phyloP scores from a whole-genome alignment of 2,329 filamentous ascomycete species.

The Blastomyces percursus region DNA sequence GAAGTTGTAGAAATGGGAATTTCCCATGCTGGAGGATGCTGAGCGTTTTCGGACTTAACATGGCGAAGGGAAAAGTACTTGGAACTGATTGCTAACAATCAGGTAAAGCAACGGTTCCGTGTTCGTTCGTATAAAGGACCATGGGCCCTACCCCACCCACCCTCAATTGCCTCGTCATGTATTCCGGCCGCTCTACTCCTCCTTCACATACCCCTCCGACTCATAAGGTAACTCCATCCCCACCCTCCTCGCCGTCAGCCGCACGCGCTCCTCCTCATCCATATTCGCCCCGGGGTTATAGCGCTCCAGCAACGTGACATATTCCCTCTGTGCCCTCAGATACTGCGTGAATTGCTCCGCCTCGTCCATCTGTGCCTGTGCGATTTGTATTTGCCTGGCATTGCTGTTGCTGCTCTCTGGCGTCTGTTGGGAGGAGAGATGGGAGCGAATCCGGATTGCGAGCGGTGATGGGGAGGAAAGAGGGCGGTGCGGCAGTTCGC shows the following conservation, averaged over 20 bases:
- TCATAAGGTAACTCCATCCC: conserved; percentile 78
- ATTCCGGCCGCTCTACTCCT: not conserved
- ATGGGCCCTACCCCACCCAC: not conserved
- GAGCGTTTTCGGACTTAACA: not conserved
- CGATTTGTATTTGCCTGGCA: conserved; percentile 14
- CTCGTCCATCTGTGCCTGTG: conserved; percentile 37
- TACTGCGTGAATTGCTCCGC: conserved; percentile 74
- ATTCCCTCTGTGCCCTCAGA: conserved; percentile 72
- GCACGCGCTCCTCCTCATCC: conserved; percentile 70
- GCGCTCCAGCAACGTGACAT: conserved; percentile 68
- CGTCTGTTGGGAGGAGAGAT: conserved; percentile 41
- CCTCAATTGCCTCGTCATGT: not conserved
- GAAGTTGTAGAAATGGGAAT: not conserved
- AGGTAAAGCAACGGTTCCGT: not conserved
- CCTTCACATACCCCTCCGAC: conserved; percentile 22
- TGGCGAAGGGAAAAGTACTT: not conserved
- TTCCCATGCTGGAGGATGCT: not conserved
- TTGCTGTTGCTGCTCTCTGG: conserved; percentile 20
- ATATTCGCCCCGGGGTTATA: conserved; percentile 92
- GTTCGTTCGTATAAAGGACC: not conserved
- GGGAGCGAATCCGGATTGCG: conserved; percentile 56
- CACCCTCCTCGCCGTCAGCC: conserved; percentile 73
- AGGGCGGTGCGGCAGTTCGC: conserved; percentile 69
- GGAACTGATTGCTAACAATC: not conserved
- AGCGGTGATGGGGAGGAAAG: conserved; percentile 55